Base-by-base conservation (phyloP, 805 yeast genomes). In the Ogataea salicorniae region DNA sequence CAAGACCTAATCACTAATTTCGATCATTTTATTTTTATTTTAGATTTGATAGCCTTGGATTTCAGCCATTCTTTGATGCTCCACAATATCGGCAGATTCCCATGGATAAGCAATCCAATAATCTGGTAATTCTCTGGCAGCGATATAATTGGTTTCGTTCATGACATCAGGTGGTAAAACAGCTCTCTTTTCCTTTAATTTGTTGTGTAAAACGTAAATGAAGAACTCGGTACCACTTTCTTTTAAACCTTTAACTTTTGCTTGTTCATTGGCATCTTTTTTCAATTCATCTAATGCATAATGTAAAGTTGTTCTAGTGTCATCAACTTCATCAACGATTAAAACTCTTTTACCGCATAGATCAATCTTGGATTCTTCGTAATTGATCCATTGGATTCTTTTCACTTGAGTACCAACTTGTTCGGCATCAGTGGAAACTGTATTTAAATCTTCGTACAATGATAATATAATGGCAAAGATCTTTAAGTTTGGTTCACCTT, bases 391-490 rank as follows among this genome's bases (percentile, higher is more conserved):
- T 66, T 86, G 95, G 39, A 88, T 81, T 69, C 94, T 77, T 41
- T 81, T 79, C 34, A 86, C 92, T 52, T 77, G 71, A 34, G 80
- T 77, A 46, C 92, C 91, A n/a, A 72, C 72, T 18, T 64, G 57
- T 59, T 83, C 92, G 29, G 68, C 77, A 22, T 68, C 70, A 15
- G 80, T 72, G 11, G 84, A 84, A 29, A 73, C 75, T 23, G 85
- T 74, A 41, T 77, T 81, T 46, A 87, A 66, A 58, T 86, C 94
- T 71, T 92, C 99, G 65, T 92, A 92, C 46, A 92, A 75, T 1
- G 97, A 89, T 56, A 92, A 75, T 34, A 94, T 95, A 57, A 92
- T 88, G 42, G 99, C 97, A 81, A 91, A 92, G 61, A 92, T 89
- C 60, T 96, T 84, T 51, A 90, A 84, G 60, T 91, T 92, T 58